These are phyloP conservation scores for Haplosporangium sp. DNA, from an alignment of 371 early-diverging fungal species.

Conservation along the genomic window DNA sequence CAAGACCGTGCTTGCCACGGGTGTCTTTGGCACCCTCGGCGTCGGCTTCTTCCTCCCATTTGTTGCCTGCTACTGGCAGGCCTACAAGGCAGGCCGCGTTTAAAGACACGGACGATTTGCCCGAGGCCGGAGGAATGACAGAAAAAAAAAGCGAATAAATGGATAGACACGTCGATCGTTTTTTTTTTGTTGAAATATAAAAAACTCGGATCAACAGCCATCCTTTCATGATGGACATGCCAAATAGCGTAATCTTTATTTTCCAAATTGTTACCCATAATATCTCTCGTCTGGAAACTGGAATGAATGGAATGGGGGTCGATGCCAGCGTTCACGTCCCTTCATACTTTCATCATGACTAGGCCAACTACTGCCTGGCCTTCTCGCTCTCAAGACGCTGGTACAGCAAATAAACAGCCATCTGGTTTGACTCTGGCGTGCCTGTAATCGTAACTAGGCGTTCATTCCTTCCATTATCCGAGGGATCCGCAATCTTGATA, in stretches of 20 bases:
- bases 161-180: background rate
- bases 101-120: slow-evolving; percentile 63
- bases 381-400: slow-evolving; percentile 82
- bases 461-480: slow-evolving; percentile 61
- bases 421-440: slow-evolving; percentile 79
- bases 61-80: slow-evolving; percentile 61
- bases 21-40: slow-evolving; percentile 64
- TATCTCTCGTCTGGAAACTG: too few relatives aligned
- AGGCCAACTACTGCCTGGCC: slow-evolving; percentile 44
- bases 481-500: slow-evolving; percentile 77
- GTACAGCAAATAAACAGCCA: slow-evolving; percentile 83
- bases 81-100: slow-evolving; percentile 48
- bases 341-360: too few relatives aligned
- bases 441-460: slow-evolving; percentile 87
- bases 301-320: too few relatives aligned
- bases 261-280: too few relatives aligned
- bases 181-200: too few relatives aligned
- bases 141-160: background rate
- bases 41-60: slow-evolving; percentile 69
- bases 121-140: slow-evolving; percentile 3
- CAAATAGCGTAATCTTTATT: too few relatives aligned
- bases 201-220: too few relatives aligned
- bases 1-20: slow-evolving; percentile 67
- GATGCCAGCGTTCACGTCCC: background rate
- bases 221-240: too few relatives aligned